phyloP scores from a whole-genome alignment of 2,329 filamentous ascomycete species.

The Calonectria ilicicola region DNA sequence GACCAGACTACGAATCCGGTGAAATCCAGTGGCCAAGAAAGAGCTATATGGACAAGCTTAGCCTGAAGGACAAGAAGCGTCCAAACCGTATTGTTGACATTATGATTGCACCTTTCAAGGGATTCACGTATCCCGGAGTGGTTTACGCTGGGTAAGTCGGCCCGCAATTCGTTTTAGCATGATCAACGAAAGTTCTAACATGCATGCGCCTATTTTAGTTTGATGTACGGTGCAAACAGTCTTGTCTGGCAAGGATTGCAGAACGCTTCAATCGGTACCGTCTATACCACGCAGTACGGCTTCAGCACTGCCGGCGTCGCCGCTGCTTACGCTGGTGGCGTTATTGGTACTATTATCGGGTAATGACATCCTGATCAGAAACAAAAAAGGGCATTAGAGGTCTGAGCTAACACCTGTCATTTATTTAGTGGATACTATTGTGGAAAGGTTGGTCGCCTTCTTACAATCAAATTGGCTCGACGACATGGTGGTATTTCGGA shows the following conservation, averaged over 20 bases:
- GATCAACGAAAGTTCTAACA: not conserved
- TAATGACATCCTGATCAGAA: conserved; percentile 8
- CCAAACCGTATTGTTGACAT: conserved; percentile 53
- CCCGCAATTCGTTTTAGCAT: not conserved
- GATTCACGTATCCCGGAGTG: conserved; percentile 45
- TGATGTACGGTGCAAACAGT: conserved; percentile 49
- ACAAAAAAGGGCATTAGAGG: not conserved
- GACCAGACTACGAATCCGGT: conserved; percentile 41
- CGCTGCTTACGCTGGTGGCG: conserved; percentile 42
- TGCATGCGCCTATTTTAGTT: not conserved
- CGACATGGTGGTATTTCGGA: conserved; percentile 60
- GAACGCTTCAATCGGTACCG: conserved; percentile 46
- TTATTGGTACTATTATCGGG: conserved; percentile 57
- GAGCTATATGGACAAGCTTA: conserved; percentile 49
- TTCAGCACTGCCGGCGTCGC: conserved; percentile 44
- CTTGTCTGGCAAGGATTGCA: conserved; percentile 47
- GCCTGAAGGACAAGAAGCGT: conserved; percentile 48
- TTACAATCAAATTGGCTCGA: conserved; percentile 57
- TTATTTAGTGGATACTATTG: conserved; percentile 40
- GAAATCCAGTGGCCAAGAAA: conserved; percentile 49
- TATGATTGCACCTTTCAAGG: conserved; percentile 46
- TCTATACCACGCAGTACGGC: conserved; percentile 47
- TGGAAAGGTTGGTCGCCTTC: conserved; percentile 48
- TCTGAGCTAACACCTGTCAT: not conserved
- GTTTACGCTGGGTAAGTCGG: conserved; percentile 49